Base-by-base conservation (phyloP, 2,329 filamentous ascomycete species). In the Claviceps sp. region DNA sequence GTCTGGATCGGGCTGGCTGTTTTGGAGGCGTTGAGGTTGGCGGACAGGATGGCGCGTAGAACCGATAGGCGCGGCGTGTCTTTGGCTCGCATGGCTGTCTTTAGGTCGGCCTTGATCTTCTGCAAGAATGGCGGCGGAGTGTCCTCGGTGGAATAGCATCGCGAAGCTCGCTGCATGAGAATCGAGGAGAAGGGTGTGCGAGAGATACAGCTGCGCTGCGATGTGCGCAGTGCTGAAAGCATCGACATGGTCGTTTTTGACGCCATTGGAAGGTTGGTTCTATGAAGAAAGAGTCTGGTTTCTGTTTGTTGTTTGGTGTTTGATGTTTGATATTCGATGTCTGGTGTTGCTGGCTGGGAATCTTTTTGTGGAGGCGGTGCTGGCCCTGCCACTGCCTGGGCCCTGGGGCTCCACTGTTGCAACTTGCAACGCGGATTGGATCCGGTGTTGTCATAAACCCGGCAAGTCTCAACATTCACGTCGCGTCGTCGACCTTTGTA, bases 11-110 rank as follows among this genome's bases (percentile, higher is more conserved):
- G 86, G 41, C 70, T 73, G 41, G 75, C 63, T 14, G 85, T 88
- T 69, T 90, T 90, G 64, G 81, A 84, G 38, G 84, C 82, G 67
- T 89, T 90, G 59, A 83, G 81, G 55, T 85, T 81, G 56, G 84
- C 78, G 37, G 84, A 74, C 57, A 90, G 75, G 56, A 90, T 70
- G 42, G 75, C 67, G 58, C 87, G 84, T 48, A 91, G 75, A 40
- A 87, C 85, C 41, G 77, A 70, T 26, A 90, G 78, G 2, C 84
- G 80, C 26, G 78, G 71, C 26, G 73, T 68, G 62, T 85, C 81
- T 65, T 83, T 85, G 59, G 73, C 73, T 54, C 76, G 75, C 81
- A 85, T 84, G 48, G 82, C 81, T 10, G 72, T 67, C 69, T 85
- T 85, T 56, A 85, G 71, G 59, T 85, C 81, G 56, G 64, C 67